Evolutionary conservation across 2,329 filamentous ascomycete genomes (phyloP).

Genomic region (Xylariales sp.): DNA sequence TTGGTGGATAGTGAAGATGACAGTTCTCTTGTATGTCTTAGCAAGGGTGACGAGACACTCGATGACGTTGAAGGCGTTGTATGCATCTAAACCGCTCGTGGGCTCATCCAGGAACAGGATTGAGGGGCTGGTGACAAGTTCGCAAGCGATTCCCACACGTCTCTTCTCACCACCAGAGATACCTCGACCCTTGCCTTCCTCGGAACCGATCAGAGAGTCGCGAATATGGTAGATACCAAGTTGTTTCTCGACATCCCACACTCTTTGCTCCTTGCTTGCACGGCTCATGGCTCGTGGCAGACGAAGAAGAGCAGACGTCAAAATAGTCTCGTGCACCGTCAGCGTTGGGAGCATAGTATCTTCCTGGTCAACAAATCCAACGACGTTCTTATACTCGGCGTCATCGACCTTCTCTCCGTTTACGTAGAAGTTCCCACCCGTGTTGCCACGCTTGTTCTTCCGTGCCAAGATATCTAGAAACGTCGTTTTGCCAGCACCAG

Average conservation of each 20-base stretch:
- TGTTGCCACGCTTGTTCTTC: constrained; percentile 87
- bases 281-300: constrained; percentile 89
- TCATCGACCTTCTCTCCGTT: constrained; percentile 89
- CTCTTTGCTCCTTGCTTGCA: constrained; percentile 82
- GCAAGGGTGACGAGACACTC: constrained; percentile 93
- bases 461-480: constrained; percentile 93
- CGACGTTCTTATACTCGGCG: constrained; percentile 80
- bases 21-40: constrained; percentile 93
- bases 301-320: constrained; percentile 86
- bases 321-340: constrained; percentile 95
- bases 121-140: constrained; percentile 93
- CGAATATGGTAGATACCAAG: constrained; percentile 92
- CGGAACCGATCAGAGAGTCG: constrained; percentile 91
- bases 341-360: constrained; percentile 94
- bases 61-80: constrained; percentile 96
- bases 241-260: constrained; percentile 90
- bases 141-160: constrained; percentile 93
- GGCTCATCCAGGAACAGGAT: constrained; percentile 97
- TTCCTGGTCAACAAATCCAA: constrained; percentile 97
- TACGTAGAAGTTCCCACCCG: constrained; percentile 79
- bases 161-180: constrained; percentile 97
- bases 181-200: constrained; percentile 88
- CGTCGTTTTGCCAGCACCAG: constrained; percentile 93
- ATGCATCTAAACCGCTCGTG: constrained; percentile 92
- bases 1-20: constrained; percentile 98